Conservation (phyloP, 2,329 filamentous ascomycete genomes). For the Fusarium sp. region DNA sequence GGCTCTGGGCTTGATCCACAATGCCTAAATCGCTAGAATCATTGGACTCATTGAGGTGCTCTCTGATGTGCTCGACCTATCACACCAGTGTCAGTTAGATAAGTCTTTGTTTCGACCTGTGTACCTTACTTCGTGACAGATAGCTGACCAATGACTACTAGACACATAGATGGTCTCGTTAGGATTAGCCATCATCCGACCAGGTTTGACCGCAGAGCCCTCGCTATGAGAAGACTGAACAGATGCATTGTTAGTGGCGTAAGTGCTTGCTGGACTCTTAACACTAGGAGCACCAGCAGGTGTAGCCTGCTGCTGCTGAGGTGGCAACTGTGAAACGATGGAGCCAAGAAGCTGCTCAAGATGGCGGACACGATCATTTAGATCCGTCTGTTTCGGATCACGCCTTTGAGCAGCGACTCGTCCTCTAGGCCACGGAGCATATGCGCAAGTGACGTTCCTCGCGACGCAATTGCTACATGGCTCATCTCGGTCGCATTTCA, state of each 20-base stretch:
- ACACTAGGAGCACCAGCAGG: not conserved
- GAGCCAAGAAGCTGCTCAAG: constrained; percentile 38
- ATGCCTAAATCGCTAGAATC: constrained; percentile 3
- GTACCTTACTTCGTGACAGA: constrained; percentile 27
- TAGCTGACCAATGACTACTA: constrained; percentile 39
- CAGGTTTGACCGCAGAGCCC: constrained; percentile 25
- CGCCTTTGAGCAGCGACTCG: constrained; percentile 19
- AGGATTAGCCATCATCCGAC: constrained; percentile 26
- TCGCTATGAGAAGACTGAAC: constrained; percentile 5
- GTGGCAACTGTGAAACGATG: constrained; percentile 35
- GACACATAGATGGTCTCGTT: constrained; percentile 44
- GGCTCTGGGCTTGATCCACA: constrained; percentile 7
- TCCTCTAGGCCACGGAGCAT: constrained; percentile 27
- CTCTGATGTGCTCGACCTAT: constrained; percentile 32
- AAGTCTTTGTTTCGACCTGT: accelerated
- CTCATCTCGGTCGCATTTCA: constrained; percentile 44
- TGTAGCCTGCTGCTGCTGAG: not conserved
- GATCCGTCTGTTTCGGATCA: constrained; percentile 13
- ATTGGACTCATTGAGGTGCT: constrained; percentile 22
- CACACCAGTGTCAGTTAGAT: not conserved
- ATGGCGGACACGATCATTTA: constrained; percentile 34
- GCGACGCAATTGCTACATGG: constrained; percentile 41
- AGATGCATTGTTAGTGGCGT: not conserved
- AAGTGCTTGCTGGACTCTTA: constrained; percentile 5
- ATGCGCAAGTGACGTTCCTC: constrained; percentile 35